Conservation (phyloP, 257 asterid species). For the Paulownia fortunei region DNA sequence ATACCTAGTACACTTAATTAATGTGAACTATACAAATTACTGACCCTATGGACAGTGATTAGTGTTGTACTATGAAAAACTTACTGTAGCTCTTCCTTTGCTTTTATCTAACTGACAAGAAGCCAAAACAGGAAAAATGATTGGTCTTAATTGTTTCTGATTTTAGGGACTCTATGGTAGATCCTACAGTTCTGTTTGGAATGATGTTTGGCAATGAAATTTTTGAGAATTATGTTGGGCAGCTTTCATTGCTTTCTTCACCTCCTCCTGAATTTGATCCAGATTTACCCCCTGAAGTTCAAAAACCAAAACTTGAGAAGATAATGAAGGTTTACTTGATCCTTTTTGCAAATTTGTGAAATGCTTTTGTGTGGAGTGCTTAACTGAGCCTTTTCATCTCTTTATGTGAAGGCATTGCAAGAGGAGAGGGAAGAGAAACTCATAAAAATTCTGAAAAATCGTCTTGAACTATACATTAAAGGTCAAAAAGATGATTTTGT, state of each 20-base stretch:
- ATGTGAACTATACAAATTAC: not conserved
- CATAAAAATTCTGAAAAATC: slow-evolving; percentile 52
- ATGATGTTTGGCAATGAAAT: slow-evolving; percentile 80
- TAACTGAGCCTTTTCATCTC: slow-evolving; percentile 24
- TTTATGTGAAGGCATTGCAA: slow-evolving; percentile 59
- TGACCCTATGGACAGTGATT: not conserved
- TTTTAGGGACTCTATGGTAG: slow-evolving; percentile 72
- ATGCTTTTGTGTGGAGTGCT: not conserved
- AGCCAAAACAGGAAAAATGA: not conserved
- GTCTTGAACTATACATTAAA: slow-evolving; percentile 67
- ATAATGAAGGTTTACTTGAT: slow-evolving; percentile 62
- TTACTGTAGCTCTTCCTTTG: not conserved
- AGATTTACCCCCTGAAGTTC: slow-evolving; percentile 59
- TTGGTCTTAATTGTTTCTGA: not conserved
- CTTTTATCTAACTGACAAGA: not conserved
- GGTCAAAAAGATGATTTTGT: slow-evolving; percentile 66
- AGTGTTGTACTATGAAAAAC: not conserved
- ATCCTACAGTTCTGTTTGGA: slow-evolving; percentile 82
- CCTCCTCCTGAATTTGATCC: slow-evolving; percentile 66
- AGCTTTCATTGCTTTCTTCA: slow-evolving; percentile 70
- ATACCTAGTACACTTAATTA: not conserved
- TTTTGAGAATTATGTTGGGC: slow-evolving; percentile 81
- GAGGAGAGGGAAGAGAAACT: slow-evolving; percentile 83
- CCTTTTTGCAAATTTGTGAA: not conserved
- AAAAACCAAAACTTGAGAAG: slow-evolving; percentile 65